Evolutionary conservation across 2,329 filamentous ascomycete genomes (phyloP).

Genomic region (Periglandula ipomoeae): DNA sequence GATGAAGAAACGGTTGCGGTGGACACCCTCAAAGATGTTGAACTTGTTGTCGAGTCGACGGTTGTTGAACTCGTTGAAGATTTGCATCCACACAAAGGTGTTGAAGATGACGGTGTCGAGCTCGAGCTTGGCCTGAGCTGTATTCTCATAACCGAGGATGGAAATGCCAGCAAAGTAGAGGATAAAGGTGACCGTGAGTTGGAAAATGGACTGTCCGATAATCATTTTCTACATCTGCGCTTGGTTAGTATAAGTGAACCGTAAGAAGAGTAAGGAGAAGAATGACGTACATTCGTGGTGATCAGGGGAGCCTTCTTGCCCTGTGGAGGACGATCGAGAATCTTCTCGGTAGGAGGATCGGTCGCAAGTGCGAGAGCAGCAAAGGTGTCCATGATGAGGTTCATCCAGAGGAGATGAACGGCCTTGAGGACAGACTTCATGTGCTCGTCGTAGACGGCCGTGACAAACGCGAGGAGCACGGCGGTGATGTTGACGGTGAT

Average conservation of each 20-base stretch:
- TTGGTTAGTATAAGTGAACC: not conserved
- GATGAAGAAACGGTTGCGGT: conserved; percentile 73
- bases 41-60: conserved; percentile 65
- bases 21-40: conserved; percentile 79
- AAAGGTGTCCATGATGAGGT: conserved; percentile 55
- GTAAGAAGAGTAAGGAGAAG: conserved; percentile 22
- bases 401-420: conserved; percentile 60
- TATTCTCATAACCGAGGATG: conserved; percentile 42
- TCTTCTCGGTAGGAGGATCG: conserved; percentile 46
- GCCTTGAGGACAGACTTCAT: conserved; percentile 54
- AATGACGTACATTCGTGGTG: conserved; percentile 32
- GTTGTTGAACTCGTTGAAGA: conserved; percentile 48
- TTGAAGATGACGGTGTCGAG: conserved; percentile 59
- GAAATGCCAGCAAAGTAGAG: conserved; percentile 47
- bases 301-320: conserved; percentile 64
- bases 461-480: conserved; percentile 55
- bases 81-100: conserved; percentile 64
- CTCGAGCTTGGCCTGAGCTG: conserved; percentile 24
- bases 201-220: conserved; percentile 50
- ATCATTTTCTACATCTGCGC: conserved; percentile 58
- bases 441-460: conserved; percentile 44
- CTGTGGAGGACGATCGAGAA: conserved; percentile 45
- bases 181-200: conserved; percentile 47
- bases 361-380: conserved; percentile 57
- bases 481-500: conserved; percentile 65